phyloP scores from a whole-genome alignment of 1,284 basidiomycete species.

The Sphagnurus paluster region DNA sequence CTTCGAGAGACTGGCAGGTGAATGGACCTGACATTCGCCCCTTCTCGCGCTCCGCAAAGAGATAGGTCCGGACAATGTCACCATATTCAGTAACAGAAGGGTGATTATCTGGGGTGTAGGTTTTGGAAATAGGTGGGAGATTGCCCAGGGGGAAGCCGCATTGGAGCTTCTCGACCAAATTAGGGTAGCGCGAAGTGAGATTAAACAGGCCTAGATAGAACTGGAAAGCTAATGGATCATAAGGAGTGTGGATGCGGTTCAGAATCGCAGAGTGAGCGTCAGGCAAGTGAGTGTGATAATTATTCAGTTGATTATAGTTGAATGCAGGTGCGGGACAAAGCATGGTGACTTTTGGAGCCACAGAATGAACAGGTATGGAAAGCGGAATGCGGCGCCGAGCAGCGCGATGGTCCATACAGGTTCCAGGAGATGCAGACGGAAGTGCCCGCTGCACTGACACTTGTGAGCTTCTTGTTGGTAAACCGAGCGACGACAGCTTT shows the following conservation, averaged over 20 bases:
- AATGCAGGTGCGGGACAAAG: conserved; percentile 1
- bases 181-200: conserved; percentile 9
- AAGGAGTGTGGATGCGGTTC: conserved; percentile 9
- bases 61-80: background rate
- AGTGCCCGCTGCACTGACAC: background rate
- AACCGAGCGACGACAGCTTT: conserved; percentile 4
- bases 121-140: background rate
- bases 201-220: conserved; percentile 4
- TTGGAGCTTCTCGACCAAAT: conserved; percentile 11
- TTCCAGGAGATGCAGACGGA: conserved; percentile 1
- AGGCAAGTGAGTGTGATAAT: background rate
- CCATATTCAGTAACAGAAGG: background rate
- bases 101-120: conserved; percentile 3
- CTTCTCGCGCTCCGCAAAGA: background rate
- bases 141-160: conserved; percentile 15
- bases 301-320: background rate
- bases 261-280: conserved; percentile 4
- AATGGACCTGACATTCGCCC: conserved; percentile 3
- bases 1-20: background rate
- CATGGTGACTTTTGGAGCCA: background rate
- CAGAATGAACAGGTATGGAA: conserved; percentile 1
- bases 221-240: conserved; percentile 9
- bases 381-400: background rate
- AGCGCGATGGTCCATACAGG: background rate
- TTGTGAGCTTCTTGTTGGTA: conserved; percentile 4